Evolutionary conservation across 1,139 yeast species (phyloP), one percentile per base, ranked within the genome.

Genomic region (Wickerhamiella infanticola): DNA sequence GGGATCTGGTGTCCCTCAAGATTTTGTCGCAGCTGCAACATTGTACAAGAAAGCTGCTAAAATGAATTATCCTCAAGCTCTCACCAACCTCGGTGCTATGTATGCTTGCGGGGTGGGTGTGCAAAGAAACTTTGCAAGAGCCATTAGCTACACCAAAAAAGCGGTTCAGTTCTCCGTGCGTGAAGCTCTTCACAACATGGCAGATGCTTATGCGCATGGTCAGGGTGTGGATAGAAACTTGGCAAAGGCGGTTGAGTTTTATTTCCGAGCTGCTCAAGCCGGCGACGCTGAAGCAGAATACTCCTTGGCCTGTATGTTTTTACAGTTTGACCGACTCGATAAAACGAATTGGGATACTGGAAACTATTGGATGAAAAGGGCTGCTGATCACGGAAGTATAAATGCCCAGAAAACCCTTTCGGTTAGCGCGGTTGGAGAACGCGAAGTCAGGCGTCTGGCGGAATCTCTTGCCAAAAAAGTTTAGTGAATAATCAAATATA

Each of bases 71-170:
- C 41, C 54, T 1, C 50, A 47, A 11, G 53, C 53, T 3, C 27
- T 40, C 13, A 51, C 42, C 41, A 53, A 53, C 36, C 41, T 53
- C 8, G 56, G 49, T 1, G 50, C 44, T 18, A 40, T 45, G 43
- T 51, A 51, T 41, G 41, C 37, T 8, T 42, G 45, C n/a, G 56
- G 56, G 2, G 24, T 47, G 3, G 53, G 55, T 4, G 47, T 49
- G 6, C 24, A 26, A 7, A 37, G 24, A 23, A 37, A 46, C 13
- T 3, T 24, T 2, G 9, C 33, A 8, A 40, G 9, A 35, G 52
- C 51, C 8, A 40, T 48, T 3, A n/a, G 9, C 5, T 44, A 47
- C 3, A 49, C 50, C 23, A 39, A 40, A 2, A 18, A 31, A 9
- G 52, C 54, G 1, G 50, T 52, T 1, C 13, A 35, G 7, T 39